Percentiles rank a stretch among this genome's conserved stretches.
phyloP scores from a whole-genome alignment of 306 rosid genomes.

The Ormosia emarginata region DNA sequence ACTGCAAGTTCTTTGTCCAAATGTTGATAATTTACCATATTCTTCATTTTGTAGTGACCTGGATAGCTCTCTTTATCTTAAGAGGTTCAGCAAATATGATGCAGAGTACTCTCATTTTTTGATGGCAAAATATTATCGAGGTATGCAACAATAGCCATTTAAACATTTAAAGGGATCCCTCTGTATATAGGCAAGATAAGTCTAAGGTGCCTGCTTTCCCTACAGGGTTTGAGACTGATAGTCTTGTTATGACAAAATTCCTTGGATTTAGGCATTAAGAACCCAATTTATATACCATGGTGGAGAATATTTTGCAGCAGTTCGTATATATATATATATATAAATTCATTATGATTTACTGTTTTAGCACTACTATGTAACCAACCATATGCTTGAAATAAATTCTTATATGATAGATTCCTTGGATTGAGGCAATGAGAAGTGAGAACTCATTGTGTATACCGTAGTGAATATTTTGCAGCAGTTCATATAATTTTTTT shows the following conservation, averaged over 20 bases:
- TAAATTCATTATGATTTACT: no score
- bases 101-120: constrained; percentile 31
- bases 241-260: no score
- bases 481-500: background rate
- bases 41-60: constrained; percentile 35
- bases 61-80: constrained; percentile 33
- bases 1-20: constrained; percentile 3
- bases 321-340: no score
- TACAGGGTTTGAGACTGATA: background rate
- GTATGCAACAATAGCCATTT: constrained; percentile 22
- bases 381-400: no score
- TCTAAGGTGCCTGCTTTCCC: constrained; percentile 7
- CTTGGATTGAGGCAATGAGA: background rate
- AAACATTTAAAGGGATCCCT: background rate
- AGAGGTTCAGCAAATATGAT: constrained; percentile 40
- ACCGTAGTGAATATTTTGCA: background rate
- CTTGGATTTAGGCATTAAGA: no score
- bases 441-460: background rate
- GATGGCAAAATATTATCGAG: constrained; percentile 37
- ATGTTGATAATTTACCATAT: background rate
- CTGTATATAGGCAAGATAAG: background rate
- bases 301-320: no score
- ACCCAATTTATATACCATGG: no score
- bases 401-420: background rate
- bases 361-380: no score